Evolutionary conservation across 2,329 filamentous ascomycete genomes (phyloP), one percentile per base, ranked within the genome.

Genomic region (Aureobasidium lini): DNA sequence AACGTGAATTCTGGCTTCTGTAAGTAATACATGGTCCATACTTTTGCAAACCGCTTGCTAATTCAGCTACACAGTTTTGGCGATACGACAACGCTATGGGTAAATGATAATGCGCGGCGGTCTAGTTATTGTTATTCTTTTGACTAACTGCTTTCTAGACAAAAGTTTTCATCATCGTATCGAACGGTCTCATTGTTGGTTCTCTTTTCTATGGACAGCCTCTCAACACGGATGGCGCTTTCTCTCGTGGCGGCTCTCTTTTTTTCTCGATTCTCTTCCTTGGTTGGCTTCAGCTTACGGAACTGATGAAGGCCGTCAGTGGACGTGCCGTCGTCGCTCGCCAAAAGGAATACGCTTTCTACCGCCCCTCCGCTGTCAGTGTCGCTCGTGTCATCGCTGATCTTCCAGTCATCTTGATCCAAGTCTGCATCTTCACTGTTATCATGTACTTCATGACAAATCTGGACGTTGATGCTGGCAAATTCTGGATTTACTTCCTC

Each of bases 1-100:
- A 84, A 64, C 82, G 90, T 43, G 88, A 94, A 71, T 85, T 90
- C 61, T 91, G 88, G 86, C 80, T 95, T 32, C 82, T 91, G 31
- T 81, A 83, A 68, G 18, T 23, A 3, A 23, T 23, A 23, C 18
- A 23, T 23, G 3, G 18, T 23, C 18, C 18, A 23, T 23, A 23
- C 18, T 23, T 23, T 23, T 3, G 18, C 18, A 23, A 23, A 23
- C 18, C 18, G 3, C 18, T 23, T 23, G 18, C 18, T 23, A 23
- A 23, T 23, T 23, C 18, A 23, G 18, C 18, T 23, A 23, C 18
- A 23, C 18, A 23, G 18, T 23, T 23, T 23, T 23, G 89, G 89
- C 40, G 88, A 95, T 72, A 85, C 81, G 61, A 85, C 84, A 0
- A 87, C 88, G 0, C 78, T 23, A 23, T 23, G 18, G 18, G 18